Percentiles rank a stretch among this genome's conserved stretches.
Evolutionary conservation across 805 yeast species (phyloP).

Genomic region (Wickerhamomyces canadensis): DNA sequence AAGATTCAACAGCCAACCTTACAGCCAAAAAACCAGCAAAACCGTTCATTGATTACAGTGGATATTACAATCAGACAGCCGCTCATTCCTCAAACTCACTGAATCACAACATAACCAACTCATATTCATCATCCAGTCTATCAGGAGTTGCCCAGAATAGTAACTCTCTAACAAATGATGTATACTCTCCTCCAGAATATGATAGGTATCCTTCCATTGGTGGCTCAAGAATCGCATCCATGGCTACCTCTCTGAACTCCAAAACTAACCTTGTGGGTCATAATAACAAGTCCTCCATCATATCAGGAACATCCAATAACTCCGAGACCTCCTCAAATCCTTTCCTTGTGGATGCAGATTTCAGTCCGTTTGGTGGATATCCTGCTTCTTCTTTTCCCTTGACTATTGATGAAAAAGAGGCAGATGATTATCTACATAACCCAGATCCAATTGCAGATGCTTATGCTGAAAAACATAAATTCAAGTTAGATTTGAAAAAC

Average conservation of each 20-base stretch:
- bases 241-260: slow-evolving; percentile 36
- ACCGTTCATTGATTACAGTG: slow-evolving; percentile 37
- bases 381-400: slow-evolving; percentile 92
- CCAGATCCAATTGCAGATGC: slow-evolving; percentile 96
- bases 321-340: slow-evolving; percentile 31
- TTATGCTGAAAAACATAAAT: slow-evolving; percentile 66
- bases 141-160: slow-evolving; percentile 14
- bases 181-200: slow-evolving; percentile 46
- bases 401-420: slow-evolving; percentile 87
- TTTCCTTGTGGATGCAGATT: slow-evolving; percentile 52
- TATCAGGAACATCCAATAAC: slow-evolving; percentile 11
- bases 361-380: slow-evolving; percentile 93
- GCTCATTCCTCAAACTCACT: slow-evolving; percentile 35
- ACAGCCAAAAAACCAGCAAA: slow-evolving; percentile 14
- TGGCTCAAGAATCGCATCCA: slow-evolving; percentile 52
- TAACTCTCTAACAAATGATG: slow-evolving; percentile 14
- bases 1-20: slow-evolving; percentile 12
- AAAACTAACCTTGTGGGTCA: slow-evolving; percentile 17
- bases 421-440: slow-evolving; percentile 91
- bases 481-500: slow-evolving; percentile 55
- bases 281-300: slow-evolving; percentile 12
- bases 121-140: slow-evolving; percentile 21
- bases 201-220: slow-evolving; percentile 64
- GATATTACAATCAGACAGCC: slow-evolving; percentile 36
- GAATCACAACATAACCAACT: slow-evolving; percentile 7